These are phyloP conservation scores for Piper betle DNA, from an alignment of 164 flowering plant species.

Conservation along the genomic window DNA sequence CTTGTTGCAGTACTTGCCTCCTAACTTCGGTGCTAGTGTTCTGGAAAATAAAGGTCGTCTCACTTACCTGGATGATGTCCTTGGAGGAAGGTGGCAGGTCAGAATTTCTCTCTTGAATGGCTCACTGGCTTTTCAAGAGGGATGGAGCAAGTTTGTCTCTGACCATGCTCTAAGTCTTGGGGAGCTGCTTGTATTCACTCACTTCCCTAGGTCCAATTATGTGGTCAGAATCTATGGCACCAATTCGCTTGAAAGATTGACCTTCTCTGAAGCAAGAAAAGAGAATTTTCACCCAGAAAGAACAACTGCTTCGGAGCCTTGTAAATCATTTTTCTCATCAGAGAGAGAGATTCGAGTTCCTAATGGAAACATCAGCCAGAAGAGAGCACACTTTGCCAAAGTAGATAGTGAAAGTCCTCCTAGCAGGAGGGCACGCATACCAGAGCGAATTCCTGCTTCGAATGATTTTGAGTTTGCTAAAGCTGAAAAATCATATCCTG, in stretches of 20 bases:
- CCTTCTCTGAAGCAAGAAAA: slow-evolving; percentile 9
- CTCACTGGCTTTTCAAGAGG: slow-evolving; percentile 30
- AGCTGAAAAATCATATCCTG: too few species aligned
- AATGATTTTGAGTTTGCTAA: too few species aligned
- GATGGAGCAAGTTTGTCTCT: slow-evolving; percentile 35
- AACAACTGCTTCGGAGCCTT: too few species aligned
- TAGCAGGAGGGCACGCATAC: too few species aligned
- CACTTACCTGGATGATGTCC: slow-evolving; percentile 29
- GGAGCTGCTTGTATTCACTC: slow-evolving; percentile 28
- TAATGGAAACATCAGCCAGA: too few species aligned
- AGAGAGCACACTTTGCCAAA: too few species aligned
- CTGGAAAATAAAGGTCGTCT: slow-evolving; percentile 15
- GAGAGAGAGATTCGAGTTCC: too few species aligned
- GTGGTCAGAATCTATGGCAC: slow-evolving; percentile 23
- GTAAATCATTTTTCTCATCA: too few species aligned
- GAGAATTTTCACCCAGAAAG: background rate
- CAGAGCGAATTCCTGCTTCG: too few species aligned
- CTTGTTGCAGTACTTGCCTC: slow-evolving; percentile 38
- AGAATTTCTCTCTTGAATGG: slow-evolving; percentile 17
- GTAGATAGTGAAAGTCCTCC: too few species aligned
- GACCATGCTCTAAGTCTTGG: slow-evolving; percentile 34
- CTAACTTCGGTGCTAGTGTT: slow-evolving; percentile 17
- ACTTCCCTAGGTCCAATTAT: slow-evolving; percentile 25
- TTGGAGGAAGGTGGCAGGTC: slow-evolving; percentile 28
- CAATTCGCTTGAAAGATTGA: slow-evolving; percentile 23